A percentile compares a stretch with the other conserved stretches of the same genome.
phyloP scores from a whole-genome alignment of 75 land plant species.

The Picea sitchensis region DNA sequence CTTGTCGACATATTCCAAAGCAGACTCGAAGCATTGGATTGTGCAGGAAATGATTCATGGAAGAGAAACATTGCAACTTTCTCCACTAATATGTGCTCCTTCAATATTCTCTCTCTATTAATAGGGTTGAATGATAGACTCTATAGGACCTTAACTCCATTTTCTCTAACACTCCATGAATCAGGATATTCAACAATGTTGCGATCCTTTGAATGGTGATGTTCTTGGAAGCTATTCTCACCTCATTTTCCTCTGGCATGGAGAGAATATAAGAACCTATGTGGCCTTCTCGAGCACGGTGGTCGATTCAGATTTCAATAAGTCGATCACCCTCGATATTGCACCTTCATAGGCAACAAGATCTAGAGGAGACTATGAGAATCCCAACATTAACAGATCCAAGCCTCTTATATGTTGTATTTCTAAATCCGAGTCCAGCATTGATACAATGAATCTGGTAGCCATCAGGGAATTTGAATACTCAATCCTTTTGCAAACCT shows the following conservation, averaged over 20 bases:
- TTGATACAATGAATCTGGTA: background rate
- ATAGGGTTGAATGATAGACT: background rate
- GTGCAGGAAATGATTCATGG: background rate
- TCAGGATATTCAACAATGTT: background rate
- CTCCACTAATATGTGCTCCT: background rate
- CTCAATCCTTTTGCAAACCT: background rate
- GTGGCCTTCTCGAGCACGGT: background rate
- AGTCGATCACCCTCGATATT: background rate
- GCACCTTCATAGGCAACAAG: background rate
- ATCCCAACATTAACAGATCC: background rate
- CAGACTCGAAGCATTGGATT: conserved; percentile 1
- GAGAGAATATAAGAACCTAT: background rate
- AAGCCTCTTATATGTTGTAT: background rate
- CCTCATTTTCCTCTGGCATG: background rate
- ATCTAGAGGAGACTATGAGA: background rate
- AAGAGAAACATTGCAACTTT: conserved; percentile 6
- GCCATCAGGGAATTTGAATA: background rate
- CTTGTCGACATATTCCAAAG: conserved; percentile 7
- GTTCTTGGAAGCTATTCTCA: conserved; percentile 7
- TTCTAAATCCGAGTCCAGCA: background rate
- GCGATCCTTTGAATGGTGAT: background rate
- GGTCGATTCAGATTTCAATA: background rate
- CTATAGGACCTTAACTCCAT: conserved; percentile 1
- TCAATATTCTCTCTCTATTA: background rate
- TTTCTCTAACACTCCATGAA: background rate